Evolutionary conservation across 1,284 basidiomycete species (phyloP), one percentile per base, ranked within the genome.

Genomic region (Apiotrichum montevideense): DNA sequence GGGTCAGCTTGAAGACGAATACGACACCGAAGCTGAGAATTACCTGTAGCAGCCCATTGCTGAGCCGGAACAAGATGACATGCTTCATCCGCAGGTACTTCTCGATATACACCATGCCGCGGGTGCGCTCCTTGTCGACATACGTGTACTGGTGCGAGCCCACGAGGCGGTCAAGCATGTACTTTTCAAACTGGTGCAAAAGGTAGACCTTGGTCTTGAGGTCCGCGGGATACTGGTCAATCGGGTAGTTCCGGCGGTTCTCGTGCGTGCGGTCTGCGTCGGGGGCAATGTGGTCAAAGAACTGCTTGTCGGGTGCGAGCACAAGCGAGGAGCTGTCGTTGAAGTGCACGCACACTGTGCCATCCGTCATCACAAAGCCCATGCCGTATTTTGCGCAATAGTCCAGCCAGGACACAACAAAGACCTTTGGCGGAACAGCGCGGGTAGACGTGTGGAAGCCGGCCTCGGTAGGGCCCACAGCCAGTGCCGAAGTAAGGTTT

Each of bases 301-400:
- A 90, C 88, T 83, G 77, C 75, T 90, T 93, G 68, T 87, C 85
- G 1, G 94, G 85, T 15, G 90, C 83, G 54, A 98, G 79, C 9
- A 94, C 83, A 65, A 96, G 78, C 13, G 84, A 88, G 6, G 91
- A 90, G 66, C 87, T 90, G 75, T 98, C 95, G 69, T 97, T 96
- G 79, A 97, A 98, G 77, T 97, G 87, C 21, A 97, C 90, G 7
- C 92, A 92, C 34, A 97, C 87, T 2, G 89, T 88, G 3, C 95
- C 93, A 71, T 98, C 93, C 35, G 89, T 93, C 68, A 98, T 80
- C 1, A 91, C 91, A 73, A 98, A 98, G 1, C 94, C 96, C 85
- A 98, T 94, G 9, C 95, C 96, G 76, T 98, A 98, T 79, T 96
- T 96, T 75, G 94, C 91, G 73, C 90, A 94, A 73, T 98, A 97